Conservation (phyloP, 108 stramenopile species). For the Asterionellopsis glacialis region DNA sequence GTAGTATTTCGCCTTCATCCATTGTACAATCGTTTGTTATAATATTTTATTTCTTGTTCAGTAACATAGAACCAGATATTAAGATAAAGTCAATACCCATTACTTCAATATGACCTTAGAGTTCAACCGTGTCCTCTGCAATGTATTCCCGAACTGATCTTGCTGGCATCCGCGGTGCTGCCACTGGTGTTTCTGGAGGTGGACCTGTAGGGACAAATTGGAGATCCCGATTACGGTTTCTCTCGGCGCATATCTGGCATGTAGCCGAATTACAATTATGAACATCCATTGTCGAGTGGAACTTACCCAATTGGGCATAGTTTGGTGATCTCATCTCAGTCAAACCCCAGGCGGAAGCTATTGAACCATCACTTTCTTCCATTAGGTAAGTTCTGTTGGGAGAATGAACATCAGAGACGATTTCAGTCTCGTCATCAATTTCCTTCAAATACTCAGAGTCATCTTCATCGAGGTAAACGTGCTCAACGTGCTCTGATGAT, state of each 20-base stretch:
- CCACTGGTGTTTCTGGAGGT: conserved; percentile 3
- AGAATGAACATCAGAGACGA: not conserved
- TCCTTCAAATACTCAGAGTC: conserved; percentile 17
- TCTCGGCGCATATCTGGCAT: conserved; percentile 29
- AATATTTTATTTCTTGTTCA: not conserved
- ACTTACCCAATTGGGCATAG: not conserved
- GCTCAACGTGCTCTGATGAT: conserved; percentile 17
- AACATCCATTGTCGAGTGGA: conserved; percentile 19
- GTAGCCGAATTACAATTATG: conserved; percentile 37
- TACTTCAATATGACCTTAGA: conserved; percentile 11
- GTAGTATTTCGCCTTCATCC: no score
- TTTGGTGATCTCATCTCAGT: not conserved
- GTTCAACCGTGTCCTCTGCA: conserved; percentile 32
- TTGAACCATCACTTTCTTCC: conserved; percentile 30
- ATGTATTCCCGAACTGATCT: conserved; percentile 15
- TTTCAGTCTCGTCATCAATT: conserved; percentile 5
- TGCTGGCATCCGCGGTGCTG: conserved; percentile 15
- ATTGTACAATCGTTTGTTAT: not conserved
- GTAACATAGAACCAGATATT: not conserved
- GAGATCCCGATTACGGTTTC: conserved; percentile 18
- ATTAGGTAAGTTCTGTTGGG: conserved; percentile 19
- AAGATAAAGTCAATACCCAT: not conserved
- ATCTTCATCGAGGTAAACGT: conserved; percentile 34
- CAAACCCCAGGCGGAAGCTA: conserved; percentile 1
- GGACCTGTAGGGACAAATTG: conserved; percentile 19